Evolutionary conservation across 1,284 basidiomycete genomes (phyloP).

Genomic region (Malassezia arunalokei): DNA sequence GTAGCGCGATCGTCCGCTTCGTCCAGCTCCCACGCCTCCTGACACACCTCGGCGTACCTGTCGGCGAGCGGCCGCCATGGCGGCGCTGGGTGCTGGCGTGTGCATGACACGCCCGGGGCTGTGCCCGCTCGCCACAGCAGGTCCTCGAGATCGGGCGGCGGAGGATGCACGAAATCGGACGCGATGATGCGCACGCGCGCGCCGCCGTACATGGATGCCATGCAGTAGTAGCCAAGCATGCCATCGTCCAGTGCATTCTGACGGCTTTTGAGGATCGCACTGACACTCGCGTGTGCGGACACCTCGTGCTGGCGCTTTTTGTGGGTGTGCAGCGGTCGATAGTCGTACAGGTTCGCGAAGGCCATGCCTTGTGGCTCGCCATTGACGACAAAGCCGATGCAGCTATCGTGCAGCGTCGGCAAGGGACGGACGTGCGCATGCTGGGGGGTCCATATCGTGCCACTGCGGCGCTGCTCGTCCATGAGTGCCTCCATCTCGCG

Average conservation of each 20-base stretch:
- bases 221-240: slow-evolving; percentile 84
- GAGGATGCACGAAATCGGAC: slow-evolving; percentile 65
- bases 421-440: slow-evolving; percentile 47
- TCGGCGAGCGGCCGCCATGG: slow-evolving; percentile 7
- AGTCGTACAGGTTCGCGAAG: slow-evolving; percentile 80
- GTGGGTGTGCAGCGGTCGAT: slow-evolving; percentile 57
- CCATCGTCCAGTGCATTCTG: slow-evolving; percentile 85
- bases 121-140: slow-evolving; percentile 14
- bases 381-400: slow-evolving; percentile 82
- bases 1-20: neutral
- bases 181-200: slow-evolving; percentile 74
- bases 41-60: neutral
- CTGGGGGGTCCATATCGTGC: neutral
- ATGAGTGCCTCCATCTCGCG: slow-evolving; percentile 74
- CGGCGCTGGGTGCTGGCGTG: slow-evolving; percentile 5
- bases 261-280: slow-evolving; percentile 27
- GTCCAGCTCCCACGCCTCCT: neutral
- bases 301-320: slow-evolving; percentile 16
- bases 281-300: slow-evolving; percentile 17
- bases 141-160: slow-evolving; percentile 46
- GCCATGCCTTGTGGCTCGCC: slow-evolving; percentile 74
- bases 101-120: neutral
- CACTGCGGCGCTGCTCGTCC: slow-evolving; percentile 43
- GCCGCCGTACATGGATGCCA: slow-evolving; percentile 82
- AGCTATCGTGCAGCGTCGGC: slow-evolving; percentile 60